Evolutionary conservation across 2,329 filamentous ascomycete species (phyloP), one percentile per base, ranked within the genome.

Genomic region (Clathrospora elynae): DNA sequence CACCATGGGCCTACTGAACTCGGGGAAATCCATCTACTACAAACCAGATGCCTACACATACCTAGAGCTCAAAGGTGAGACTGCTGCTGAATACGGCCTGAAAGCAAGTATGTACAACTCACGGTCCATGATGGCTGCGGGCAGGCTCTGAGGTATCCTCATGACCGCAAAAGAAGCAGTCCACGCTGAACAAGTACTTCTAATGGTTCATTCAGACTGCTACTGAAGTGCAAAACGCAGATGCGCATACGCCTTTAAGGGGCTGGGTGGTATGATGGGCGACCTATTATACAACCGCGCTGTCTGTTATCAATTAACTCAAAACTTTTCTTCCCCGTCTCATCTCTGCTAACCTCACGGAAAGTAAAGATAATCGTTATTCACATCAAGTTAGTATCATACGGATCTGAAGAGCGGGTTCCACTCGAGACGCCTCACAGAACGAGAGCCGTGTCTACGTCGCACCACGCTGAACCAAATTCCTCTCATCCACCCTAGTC

Each of bases 11-110:
- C 71, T 93, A 24, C 75, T 86, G 11, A 56, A 62, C 5, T 48
- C 53, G 16, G 35, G 73, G 3, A 73, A 71, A 31, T 71, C 75
- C 1, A 83, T 93, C 35, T 92, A 88, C 66, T 95, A 95, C 73
- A 95, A 95, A 62, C 80, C 80, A 56, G 85, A 86, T 78, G 64
- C 75, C 67, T 81, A 73, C 46, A 76, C 74, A 0, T 62, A 73
- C 26, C 62, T 77, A 11, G 60, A 68, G n/a, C 66, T 76, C 12
- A 66, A 67, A 26, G 65, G 66, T 4, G 50, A 61, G 5, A 76
- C 73, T 28, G 49, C 61, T 6, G 42, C 49, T 6, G 41, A 56
- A n/a, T 75, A 72, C 46, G 71, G 70, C 6, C 51, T 76, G 5
- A 59, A 63, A 42, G 73, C 73, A 8, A 75, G 73, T 43, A 50